A percentile compares a stretch with the other conserved stretches of the same genome.
These are phyloP conservation scores for Papiliotrema laurentii DNA, from an alignment of 1,284 basidiomycete genomes.

Conservation along the genomic window DNA sequence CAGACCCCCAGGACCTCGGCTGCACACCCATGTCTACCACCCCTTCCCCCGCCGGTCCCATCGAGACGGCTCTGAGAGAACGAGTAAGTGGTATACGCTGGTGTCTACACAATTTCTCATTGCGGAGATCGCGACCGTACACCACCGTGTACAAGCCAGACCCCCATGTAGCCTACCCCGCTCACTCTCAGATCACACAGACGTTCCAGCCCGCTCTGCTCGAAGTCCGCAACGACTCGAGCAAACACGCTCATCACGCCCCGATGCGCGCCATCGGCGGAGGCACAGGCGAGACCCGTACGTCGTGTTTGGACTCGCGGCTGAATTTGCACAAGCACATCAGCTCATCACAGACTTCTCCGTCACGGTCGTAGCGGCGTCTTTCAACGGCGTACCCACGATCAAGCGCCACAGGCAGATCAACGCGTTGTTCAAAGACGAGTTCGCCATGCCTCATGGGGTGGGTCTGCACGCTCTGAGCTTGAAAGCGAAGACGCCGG, in stretches of 20 bases:
- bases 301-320: constrained; percentile 14
- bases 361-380: constrained; percentile 42
- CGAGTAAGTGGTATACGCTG: background rate
- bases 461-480: constrained; percentile 48
- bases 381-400: constrained; percentile 39
- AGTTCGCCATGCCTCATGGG: constrained; percentile 37
- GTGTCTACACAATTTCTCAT: too few relatives aligned
- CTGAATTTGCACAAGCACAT: background rate
- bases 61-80: background rate
- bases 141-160: too few relatives aligned
- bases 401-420: constrained; percentile 48
- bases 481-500: constrained; percentile 44
- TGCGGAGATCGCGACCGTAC: too few relatives aligned
- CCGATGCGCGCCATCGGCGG: constrained; percentile 46
- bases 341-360: constrained; percentile 40
- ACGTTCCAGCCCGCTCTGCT: constrained; percentile 39
- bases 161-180: background rate
- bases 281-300: constrained; percentile 47
- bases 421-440: constrained; percentile 45
- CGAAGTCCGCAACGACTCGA: constrained; percentile 45
- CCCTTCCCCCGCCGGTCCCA: background rate
- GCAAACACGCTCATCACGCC: constrained; percentile 46
- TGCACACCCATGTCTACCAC: constrained; percentile 1
- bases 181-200: background rate
- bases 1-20: background rate